These are phyloP conservation scores for Astraeus odoratus DNA, from an alignment of 768 basidiomycete species.

Conservation along the genomic window DNA sequence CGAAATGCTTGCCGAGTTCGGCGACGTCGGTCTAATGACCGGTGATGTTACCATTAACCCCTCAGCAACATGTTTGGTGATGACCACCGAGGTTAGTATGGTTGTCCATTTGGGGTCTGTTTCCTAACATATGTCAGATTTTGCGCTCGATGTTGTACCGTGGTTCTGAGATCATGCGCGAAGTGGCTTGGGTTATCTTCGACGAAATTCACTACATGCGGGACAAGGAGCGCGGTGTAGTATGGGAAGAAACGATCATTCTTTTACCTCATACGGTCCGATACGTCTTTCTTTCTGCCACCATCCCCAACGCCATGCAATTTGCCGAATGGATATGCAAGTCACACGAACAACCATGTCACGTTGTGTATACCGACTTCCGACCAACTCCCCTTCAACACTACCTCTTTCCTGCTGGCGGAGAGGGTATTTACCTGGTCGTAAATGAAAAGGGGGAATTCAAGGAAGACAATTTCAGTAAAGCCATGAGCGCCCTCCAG, in stretches of 20 bases:
- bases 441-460: slow-evolving; percentile 99
- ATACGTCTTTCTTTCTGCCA: slow-evolving; percentile 98
- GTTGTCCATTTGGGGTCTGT: neutral
- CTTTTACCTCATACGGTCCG: slow-evolving; percentile 92
- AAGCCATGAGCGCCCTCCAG: slow-evolving; percentile 92
- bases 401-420: slow-evolving; percentile 94
- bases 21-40: slow-evolving; percentile 98
- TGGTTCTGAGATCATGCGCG: slow-evolving; percentile 98
- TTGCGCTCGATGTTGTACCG: slow-evolving; percentile 97
- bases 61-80: slow-evolving; percentile 92
- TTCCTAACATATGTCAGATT: slow-evolving; percentile 51
- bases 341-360: slow-evolving; percentile 95
- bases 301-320: slow-evolving; percentile 99
- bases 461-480: slow-evolving; percentile 93
- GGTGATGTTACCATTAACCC: slow-evolving; percentile 99
- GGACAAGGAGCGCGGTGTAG: slow-evolving; percentile 97
- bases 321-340: slow-evolving; percentile 99
- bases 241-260: slow-evolving; percentile 99
- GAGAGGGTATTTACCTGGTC: slow-evolving; percentile 94
- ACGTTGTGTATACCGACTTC: slow-evolving; percentile 99
- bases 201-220: slow-evolving; percentile 99
- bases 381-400: slow-evolving; percentile 97
- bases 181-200: slow-evolving; percentile 99
- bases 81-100: slow-evolving; percentile 89
- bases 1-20: slow-evolving; percentile 95